Evolutionary conservation across 345 rosid genomes (phyloP).

Genomic region (Arabidopsis suecica): DNA sequence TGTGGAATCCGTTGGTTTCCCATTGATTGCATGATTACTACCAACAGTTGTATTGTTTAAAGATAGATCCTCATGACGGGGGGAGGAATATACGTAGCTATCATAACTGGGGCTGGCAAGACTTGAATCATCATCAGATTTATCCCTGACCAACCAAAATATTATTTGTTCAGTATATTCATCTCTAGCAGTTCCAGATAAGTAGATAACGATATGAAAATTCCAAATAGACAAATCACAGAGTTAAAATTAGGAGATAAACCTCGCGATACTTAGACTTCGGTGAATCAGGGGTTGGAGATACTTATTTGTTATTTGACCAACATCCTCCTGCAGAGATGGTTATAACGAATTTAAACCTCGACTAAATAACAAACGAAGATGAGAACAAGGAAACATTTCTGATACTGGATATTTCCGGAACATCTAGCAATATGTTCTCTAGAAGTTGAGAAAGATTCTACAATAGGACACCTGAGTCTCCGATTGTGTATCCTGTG

Average conservation of each 20-base stretch:
- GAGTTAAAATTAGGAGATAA: slow-evolving; percentile 26
- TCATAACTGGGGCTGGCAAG: slow-evolving; percentile 59
- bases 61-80: slow-evolving; percentile 46
- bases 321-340: slow-evolving; percentile 63
- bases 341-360: slow-evolving; percentile 37
- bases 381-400: slow-evolving; percentile 23
- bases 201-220: background rate
- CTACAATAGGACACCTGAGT: slow-evolving; percentile 41
- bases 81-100: slow-evolving; percentile 50
- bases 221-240: background rate
- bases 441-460: slow-evolving; percentile 22
- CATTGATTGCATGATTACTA: slow-evolving; percentile 50
- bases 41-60: slow-evolving; percentile 52
- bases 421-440: slow-evolving; percentile 11
- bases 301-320: slow-evolving; percentile 47
- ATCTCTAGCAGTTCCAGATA: slow-evolving; percentile 27
- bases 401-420: background rate
- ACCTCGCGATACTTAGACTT: slow-evolving; percentile 56
- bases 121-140: slow-evolving; percentile 78
- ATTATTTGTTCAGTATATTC: slow-evolving; percentile 29
- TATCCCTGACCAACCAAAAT: slow-evolving; percentile 55
- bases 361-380: slow-evolving; percentile 16
- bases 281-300: slow-evolving; percentile 48
- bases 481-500: slow-evolving; percentile 56
- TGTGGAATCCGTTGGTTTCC: slow-evolving; percentile 50